A percentile compares a stretch with the other conserved stretches of the same genome.
Conservation (phyloP, 2,329 filamentous ascomycete species). For the Septoria linicola region DNA sequence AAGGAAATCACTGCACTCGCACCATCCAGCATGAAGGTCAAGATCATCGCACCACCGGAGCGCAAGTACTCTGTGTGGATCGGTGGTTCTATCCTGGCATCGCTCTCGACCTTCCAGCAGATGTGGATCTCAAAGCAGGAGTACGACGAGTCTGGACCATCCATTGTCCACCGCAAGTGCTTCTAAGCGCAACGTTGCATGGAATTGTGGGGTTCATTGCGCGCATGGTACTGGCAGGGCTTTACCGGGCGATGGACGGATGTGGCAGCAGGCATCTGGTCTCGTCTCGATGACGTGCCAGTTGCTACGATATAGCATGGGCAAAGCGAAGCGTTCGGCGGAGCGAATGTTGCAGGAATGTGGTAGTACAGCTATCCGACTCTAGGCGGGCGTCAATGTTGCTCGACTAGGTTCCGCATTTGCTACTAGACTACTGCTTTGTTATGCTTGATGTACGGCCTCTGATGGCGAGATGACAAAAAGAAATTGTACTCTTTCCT, state of each 20-base stretch:
- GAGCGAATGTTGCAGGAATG: constrained; percentile 22
- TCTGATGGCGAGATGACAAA: constrained; percentile 29
- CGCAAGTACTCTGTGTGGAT: constrained; percentile 99
- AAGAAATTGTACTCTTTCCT: constrained; percentile 27
- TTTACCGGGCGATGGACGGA: constrained; percentile 15
- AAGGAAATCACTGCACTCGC: constrained; percentile 99
- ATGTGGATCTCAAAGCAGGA: constrained; percentile 99
- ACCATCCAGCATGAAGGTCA: constrained; percentile 99
- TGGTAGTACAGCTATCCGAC: constrained; percentile 18
- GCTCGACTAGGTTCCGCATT: constrained; percentile 30
- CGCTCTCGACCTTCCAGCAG: constrained; percentile 99
- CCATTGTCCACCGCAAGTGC: constrained; percentile 99
- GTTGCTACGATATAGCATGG: constrained; percentile 14
- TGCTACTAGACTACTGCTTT: constrained; percentile 31
- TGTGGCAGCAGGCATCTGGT: constrained; percentile 9
- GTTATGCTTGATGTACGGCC: constrained; percentile 27
- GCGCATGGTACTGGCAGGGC: constrained; percentile 23
- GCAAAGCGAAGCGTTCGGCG: constrained; percentile 20
- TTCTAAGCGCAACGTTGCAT: constrained; percentile 68
- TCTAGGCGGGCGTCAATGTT: constrained; percentile 26
- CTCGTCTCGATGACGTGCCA: constrained; percentile 5
- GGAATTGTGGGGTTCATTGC: constrained; percentile 23
- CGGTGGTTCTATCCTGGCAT: constrained; percentile 99
- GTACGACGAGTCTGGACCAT: constrained; percentile 99
- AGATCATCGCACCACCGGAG: constrained; percentile 99